A percentile compares a stretch with the other conserved stretches of the same genome.
Conservation (phyloP, 1,139 yeast species). For the Kodamaea alishanica region DNA sequence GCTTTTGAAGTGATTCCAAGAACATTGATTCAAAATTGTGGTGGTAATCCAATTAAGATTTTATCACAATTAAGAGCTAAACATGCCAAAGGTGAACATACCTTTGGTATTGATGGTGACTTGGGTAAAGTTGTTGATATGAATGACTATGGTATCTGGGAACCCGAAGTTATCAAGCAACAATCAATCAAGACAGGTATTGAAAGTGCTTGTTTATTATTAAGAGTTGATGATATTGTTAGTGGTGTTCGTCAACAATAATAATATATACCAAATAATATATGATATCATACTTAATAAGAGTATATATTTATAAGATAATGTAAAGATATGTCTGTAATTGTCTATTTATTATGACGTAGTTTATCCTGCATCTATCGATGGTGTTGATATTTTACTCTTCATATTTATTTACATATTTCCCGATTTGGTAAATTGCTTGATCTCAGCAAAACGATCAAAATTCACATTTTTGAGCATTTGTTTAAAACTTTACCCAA, state of each 20-base stretch:
- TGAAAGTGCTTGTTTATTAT: constrained; percentile 90
- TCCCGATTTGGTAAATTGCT: too few relatives aligned
- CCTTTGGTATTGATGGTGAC: constrained; percentile 94
- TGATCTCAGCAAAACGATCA: too few relatives aligned
- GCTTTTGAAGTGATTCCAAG: constrained; percentile 98
- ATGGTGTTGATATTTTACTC: too few relatives aligned
- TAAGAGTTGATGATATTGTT: constrained; percentile 96
- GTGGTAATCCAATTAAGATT: constrained; percentile 90
- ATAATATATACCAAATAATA: constrained; percentile 20
- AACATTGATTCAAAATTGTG: constrained; percentile 94
- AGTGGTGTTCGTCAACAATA: constrained; percentile 73
- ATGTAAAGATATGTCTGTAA: background rate
- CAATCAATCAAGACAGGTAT: constrained; percentile 96
- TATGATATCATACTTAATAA: constrained; percentile 11
- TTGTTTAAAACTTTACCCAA: too few relatives aligned
- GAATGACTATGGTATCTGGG: constrained; percentile 97
- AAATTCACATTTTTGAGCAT: too few relatives aligned
- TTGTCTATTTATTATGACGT: background rate
- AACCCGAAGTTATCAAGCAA: constrained; percentile 95
- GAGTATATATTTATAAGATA: too few relatives aligned
- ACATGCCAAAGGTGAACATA: constrained; percentile 83
- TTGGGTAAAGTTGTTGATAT: constrained; percentile 91
- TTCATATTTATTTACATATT: too few relatives aligned
- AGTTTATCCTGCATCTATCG: background rate
- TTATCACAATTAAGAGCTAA: constrained; percentile 91